A percentile compares a stretch with the other conserved stretches of the same genome.
These are phyloP conservation scores for Halenospora varia DNA, from an alignment of 495 filamentous ascomycete species.

Conservation along the genomic window DNA sequence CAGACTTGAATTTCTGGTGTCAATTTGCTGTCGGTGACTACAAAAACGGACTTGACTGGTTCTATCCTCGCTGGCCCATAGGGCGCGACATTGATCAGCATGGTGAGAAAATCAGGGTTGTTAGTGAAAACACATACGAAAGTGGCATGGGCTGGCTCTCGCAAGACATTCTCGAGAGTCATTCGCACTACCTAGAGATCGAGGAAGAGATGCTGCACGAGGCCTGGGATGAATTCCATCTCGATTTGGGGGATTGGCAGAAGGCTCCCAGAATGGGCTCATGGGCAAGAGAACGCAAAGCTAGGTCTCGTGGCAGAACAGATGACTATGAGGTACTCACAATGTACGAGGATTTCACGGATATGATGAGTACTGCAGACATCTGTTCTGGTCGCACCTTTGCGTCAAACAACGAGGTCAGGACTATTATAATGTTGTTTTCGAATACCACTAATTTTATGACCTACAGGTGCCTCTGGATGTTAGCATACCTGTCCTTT, in stretches of 20 bases:
- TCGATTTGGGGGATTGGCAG: conserved; percentile 46
- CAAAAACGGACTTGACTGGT: conserved; percentile 87
- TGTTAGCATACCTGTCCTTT: conserved; percentile 52
- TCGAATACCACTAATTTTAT: too few relatives aligned
- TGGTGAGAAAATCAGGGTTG: conserved; percentile 65
- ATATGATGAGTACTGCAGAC: conserved; percentile 48
- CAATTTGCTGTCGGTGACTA: conserved; percentile 91
- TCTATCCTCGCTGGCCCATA: conserved; percentile 69
- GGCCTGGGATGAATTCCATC: conserved; percentile 52
- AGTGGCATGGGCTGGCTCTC: conserved; percentile 73
- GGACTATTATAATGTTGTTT: not conserved
- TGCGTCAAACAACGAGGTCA: conserved; percentile 36
- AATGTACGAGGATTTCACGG: conserved; percentile 29
- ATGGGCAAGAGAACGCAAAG: conserved; percentile 10
- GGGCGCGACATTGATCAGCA: conserved; percentile 62
- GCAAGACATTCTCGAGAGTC: conserved; percentile 40
- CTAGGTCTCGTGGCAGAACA: conserved; percentile 3
- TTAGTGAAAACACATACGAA: conserved; percentile 77
- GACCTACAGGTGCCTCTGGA: conserved; percentile 38
- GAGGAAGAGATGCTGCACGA: conserved; percentile 53
- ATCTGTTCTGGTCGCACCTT: conserved; percentile 36
- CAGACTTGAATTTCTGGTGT: conserved; percentile 92
- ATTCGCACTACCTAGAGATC: conserved; percentile 18
- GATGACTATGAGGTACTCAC: conserved; percentile 12
- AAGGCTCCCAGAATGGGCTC: conserved; percentile 25